These are phyloP conservation scores for Diaporthe humulicola DNA, from an alignment of 2,329 filamentous ascomycete species.

Conservation along the genomic window DNA sequence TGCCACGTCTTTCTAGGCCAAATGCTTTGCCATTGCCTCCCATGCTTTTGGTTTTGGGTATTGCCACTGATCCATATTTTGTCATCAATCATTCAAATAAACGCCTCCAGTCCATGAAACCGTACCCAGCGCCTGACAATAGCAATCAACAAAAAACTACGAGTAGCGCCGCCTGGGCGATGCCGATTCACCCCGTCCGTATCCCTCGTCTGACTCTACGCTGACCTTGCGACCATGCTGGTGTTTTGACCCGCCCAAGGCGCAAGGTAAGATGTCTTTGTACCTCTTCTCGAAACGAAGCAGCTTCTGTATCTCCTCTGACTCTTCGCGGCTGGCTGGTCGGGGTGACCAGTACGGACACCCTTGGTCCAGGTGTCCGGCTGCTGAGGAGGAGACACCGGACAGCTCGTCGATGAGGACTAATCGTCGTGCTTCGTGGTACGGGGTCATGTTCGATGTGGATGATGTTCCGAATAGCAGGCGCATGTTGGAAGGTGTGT, in stretches of 20 bases:
- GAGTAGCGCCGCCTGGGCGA: conserved; percentile 15
- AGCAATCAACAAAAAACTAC: neutral
- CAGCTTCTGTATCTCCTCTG: conserved; percentile 11
- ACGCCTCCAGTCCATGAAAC: neutral
- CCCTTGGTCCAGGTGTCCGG: neutral
- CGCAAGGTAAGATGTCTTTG: conserved; percentile 20
- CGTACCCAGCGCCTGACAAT: neutral
- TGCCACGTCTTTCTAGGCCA: neutral
- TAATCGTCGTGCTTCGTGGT: conserved; percentile 14
- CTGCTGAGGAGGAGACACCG: neutral
- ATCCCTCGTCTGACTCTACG: conserved; percentile 14
- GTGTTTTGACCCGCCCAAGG: neutral
- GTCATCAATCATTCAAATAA: neutral
- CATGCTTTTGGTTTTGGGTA: neutral
- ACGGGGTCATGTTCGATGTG: neutral
- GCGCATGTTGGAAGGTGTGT: conserved; percentile 23
- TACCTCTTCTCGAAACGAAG: conserved; percentile 11
- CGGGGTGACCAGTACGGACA: conserved; percentile 19
- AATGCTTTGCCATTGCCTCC: neutral
- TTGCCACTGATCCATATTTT: neutral
- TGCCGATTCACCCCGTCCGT: conserved; percentile 12
- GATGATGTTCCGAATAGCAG: conserved; percentile 20
- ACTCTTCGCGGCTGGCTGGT: conserved; percentile 14
- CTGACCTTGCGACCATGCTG: conserved; percentile 18
- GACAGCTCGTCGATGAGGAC: conserved; percentile 18